These are phyloP conservation scores for Coffea humblotiana DNA, from an alignment of 305 asterid species.

Conservation along the genomic window DNA sequence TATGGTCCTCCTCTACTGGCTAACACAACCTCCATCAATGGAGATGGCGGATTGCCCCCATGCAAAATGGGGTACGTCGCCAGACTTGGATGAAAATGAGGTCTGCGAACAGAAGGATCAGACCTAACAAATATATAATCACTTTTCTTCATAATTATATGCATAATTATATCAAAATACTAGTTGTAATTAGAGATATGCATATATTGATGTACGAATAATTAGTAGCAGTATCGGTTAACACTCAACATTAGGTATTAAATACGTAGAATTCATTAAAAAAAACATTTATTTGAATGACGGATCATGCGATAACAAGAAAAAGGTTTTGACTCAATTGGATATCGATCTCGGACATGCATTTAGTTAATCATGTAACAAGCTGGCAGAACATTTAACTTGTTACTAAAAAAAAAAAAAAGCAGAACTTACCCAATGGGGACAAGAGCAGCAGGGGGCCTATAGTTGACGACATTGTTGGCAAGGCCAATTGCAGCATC, in stretches of 20 bases:
- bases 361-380: too few relatives aligned
- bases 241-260: too few relatives aligned
- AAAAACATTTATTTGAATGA: too few relatives aligned
- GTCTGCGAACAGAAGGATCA: background rate
- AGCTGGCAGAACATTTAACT: background rate
- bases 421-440: background rate
- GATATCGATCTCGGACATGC: background rate
- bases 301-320: background rate
- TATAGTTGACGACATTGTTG: background rate
- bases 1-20: background rate
- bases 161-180: too few relatives aligned
- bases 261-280: too few relatives aligned
- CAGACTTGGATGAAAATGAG: background rate
- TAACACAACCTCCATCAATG: background rate
- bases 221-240: too few relatives aligned
- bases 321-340: background rate
- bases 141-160: too few relatives aligned
- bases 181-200: too few relatives aligned
- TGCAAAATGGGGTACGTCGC: background rate
- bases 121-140: background rate
- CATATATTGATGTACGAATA: too few relatives aligned
- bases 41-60: background rate
- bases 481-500: background rate
- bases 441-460: background rate
- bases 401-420: too few relatives aligned